These are phyloP conservation scores for Carex littledalei DNA, from an alignment of 176 grass and related monocot genomes.

Conservation along the genomic window DNA sequence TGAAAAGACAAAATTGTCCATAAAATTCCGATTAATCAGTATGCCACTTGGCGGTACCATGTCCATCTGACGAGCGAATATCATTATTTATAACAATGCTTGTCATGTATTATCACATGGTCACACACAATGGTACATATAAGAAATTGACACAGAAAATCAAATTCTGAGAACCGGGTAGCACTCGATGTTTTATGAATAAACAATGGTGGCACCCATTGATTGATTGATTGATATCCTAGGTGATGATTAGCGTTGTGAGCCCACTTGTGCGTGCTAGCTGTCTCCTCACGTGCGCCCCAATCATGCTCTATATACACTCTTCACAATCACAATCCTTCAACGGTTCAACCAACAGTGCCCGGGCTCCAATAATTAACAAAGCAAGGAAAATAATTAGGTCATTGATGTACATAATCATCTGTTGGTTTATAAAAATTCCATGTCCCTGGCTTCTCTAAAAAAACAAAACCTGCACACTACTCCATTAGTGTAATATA, in stretches of 20 bases:
- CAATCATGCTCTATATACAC: slow-evolving; percentile 12
- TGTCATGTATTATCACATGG: neutral
- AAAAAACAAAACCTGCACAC: slow-evolving; percentile 3
- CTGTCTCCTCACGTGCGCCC: slow-evolving; percentile 22
- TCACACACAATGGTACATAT: neutral
- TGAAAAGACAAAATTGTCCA: too few relatives aligned
- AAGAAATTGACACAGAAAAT: neutral
- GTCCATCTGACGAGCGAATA: too few relatives aligned
- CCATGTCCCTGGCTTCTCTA: neutral
- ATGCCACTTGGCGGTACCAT: too few relatives aligned
- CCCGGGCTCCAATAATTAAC: neutral
- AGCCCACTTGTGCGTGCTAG: slow-evolving; percentile 20
- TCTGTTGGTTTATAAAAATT: neutral
- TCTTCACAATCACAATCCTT: neutral
- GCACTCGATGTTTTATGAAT: neutral
- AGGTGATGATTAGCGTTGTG: slow-evolving; percentile 12
- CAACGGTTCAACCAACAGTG: slow-evolving; percentile 20
- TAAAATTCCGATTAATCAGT: too few relatives aligned
- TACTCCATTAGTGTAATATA: neutral
- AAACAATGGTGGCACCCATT: neutral
- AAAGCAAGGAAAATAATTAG: neutral
- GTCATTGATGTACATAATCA: slow-evolving; percentile 1
- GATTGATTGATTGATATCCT: slow-evolving; percentile 2
- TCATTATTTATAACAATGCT: too few relatives aligned
- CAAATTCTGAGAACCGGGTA: neutral